Conservation (phyloP, 2,329 filamentous ascomycete genomes). For the Triangularia verruculosa region DNA sequence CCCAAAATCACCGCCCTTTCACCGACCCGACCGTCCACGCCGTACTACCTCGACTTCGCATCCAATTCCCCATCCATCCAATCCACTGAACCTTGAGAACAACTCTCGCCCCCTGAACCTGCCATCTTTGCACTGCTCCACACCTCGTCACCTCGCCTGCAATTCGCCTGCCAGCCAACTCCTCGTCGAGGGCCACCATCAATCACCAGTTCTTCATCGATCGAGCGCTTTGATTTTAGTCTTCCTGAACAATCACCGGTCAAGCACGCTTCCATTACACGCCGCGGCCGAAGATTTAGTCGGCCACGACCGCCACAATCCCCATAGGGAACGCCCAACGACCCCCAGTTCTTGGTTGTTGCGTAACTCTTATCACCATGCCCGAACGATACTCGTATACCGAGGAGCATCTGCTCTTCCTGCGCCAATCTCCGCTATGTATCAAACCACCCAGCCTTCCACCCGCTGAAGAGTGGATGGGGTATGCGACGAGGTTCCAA, state of each 20-base stretch:
- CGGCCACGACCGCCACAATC: not conserved
- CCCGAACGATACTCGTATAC: constrained; percentile 61
- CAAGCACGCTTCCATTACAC: not conserved
- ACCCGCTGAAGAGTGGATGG: constrained; percentile 93
- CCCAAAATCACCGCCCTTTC: constrained; percentile 15
- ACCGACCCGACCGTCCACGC: no score
- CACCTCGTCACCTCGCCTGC: not conserved
- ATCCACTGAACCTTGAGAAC: constrained; percentile 7
- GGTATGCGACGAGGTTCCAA: constrained; percentile 52
- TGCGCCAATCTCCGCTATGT: constrained; percentile 81
- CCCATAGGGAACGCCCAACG: not conserved
- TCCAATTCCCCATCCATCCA: constrained; percentile 5
- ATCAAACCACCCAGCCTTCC: constrained; percentile 75
- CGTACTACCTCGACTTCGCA: not conserved
- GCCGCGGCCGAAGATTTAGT: not conserved
- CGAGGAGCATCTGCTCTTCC: constrained; percentile 68
- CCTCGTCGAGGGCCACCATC: not conserved
- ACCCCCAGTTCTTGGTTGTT: constrained; percentile 21
- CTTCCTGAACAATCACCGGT: not conserved
- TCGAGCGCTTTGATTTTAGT: not conserved
- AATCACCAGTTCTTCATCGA: not conserved
- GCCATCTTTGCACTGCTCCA: not conserved
- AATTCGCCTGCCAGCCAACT: not conserved
- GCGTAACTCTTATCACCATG: constrained; percentile 37
- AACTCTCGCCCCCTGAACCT: not conserved